Conservation (phyloP, 306 rosid genomes). For the Cucumis sativus region DNA sequence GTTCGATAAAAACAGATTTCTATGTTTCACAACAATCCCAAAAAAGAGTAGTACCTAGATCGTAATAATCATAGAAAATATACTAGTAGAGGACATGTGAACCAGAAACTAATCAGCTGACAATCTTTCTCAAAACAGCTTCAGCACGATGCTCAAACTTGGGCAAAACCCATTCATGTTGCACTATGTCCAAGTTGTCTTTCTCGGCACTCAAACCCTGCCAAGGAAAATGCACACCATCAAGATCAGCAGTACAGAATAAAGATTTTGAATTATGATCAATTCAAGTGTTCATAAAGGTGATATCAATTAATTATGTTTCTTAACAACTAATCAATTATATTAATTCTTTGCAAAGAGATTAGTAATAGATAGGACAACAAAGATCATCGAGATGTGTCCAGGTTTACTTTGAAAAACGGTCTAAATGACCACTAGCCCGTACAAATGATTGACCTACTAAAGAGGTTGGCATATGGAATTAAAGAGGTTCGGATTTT, state of each 20-base stretch:
- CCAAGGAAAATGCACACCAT: background rate
- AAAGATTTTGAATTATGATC: background rate
- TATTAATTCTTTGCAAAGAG: background rate
- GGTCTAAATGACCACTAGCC: background rate
- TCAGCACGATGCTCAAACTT: slow-evolving; percentile 89
- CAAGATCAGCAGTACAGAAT: background rate
- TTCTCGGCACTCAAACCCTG: slow-evolving; percentile 92
- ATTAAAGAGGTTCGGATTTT: background rate
- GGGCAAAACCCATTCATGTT: slow-evolving; percentile 86
- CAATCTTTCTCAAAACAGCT: slow-evolving; percentile 46
- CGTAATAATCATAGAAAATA: background rate
- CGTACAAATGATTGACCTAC: background rate
- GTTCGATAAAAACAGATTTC: background rate
- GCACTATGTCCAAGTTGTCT: slow-evolving; percentile 93
- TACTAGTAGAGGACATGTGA: background rate
- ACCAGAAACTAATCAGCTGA: slow-evolving; percentile 21
- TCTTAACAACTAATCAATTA: background rate
- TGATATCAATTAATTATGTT: background rate
- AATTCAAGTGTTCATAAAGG: background rate
- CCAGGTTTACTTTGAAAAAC: background rate
- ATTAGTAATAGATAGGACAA: background rate
- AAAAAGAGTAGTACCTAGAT: background rate
- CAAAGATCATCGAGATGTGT: background rate
- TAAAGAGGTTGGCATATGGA: background rate
- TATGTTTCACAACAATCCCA: background rate